Percentiles rank a stretch among this genome's conserved stretches.
Evolutionary conservation across 768 basidiomycete species (phyloP).

Genomic region (Lentinus brumalis): DNA sequence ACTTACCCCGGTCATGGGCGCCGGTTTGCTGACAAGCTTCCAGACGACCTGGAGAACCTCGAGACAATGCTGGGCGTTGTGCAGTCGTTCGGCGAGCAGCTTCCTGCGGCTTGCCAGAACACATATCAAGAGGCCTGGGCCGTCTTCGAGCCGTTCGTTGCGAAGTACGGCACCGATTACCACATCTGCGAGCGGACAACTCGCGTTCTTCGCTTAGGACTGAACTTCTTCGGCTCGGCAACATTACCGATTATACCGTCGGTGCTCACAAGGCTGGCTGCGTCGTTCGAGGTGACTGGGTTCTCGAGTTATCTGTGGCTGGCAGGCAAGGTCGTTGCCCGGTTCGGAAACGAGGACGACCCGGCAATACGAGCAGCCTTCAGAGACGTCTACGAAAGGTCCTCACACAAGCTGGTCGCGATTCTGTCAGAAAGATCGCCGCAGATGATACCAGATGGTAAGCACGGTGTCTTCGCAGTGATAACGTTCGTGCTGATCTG

Average conservation of each 20-base stretch:
- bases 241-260: slow-evolving; percentile 69
- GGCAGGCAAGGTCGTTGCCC: slow-evolving; percentile 78
- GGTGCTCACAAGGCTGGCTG: slow-evolving; percentile 73
- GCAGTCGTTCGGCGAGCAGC: slow-evolving; percentile 76
- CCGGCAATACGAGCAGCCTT: slow-evolving; percentile 57
- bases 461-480: slow-evolving; percentile 28
- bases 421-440: slow-evolving; percentile 70
- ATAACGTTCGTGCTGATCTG: neutral
- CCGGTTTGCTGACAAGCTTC: neutral
- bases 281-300: slow-evolving; percentile 77
- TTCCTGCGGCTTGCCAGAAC: slow-evolving; percentile 78
- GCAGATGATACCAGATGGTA: slow-evolving; percentile 86
- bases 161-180: slow-evolving; percentile 75
- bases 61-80: slow-evolving; percentile 90
- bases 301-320: slow-evolving; percentile 94
- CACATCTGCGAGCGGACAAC: slow-evolving; percentile 82
- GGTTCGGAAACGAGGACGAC: slow-evolving; percentile 72
- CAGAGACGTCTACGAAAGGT: slow-evolving; percentile 68
- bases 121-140: slow-evolving; percentile 82
- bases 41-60: slow-evolving; percentile 88
- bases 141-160: slow-evolving; percentile 79
- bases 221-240: slow-evolving; percentile 75
- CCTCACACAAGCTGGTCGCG: slow-evolving; percentile 69
- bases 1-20: neutral
- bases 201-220: slow-evolving; percentile 79